Evolutionary conservation across 306 rosid genomes (phyloP).

Genomic region (Vachellia collinsii): DNA sequence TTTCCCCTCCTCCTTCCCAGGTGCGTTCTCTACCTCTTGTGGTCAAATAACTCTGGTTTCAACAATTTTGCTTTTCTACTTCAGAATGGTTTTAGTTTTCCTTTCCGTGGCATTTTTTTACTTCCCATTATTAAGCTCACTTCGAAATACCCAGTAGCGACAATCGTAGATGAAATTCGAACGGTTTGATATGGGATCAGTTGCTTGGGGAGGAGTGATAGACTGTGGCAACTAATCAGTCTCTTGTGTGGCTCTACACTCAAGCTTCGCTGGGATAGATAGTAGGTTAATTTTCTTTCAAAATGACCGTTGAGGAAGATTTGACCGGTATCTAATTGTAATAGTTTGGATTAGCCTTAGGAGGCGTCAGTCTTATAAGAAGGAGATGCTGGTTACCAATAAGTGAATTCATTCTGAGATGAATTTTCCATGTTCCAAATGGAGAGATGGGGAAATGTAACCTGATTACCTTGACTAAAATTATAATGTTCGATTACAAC

Average conservation of each 20-base stretch:
- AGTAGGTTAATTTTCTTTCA: background rate
- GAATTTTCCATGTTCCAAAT: background rate
- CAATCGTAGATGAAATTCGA: no score
- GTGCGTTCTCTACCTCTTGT: slow-evolving; percentile 33
- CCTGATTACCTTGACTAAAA: background rate
- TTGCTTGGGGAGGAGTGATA: background rate
- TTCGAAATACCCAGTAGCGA: no score
- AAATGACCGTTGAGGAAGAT: background rate
- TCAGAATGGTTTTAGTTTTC: background rate
- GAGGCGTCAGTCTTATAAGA: background rate
- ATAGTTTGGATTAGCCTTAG: background rate
- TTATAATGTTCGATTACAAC: background rate
- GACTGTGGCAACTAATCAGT: background rate
- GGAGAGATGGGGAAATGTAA: background rate
- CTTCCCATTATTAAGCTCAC: no score
- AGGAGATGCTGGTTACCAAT: background rate
- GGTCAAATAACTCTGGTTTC: background rate
- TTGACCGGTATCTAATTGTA: background rate
- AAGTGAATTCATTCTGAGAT: background rate
- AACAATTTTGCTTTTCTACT: background rate
- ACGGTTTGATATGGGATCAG: background rate
- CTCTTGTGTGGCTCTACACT: background rate
- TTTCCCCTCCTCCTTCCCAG: slow-evolving; percentile 67
- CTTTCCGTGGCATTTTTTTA: no score
- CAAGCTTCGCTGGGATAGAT: background rate